Percentiles rank a stretch among this genome's conserved stretches.
phyloP scores from a whole-genome alignment of 495 filamentous ascomycete genomes.

The Daldinia concentrica region DNA sequence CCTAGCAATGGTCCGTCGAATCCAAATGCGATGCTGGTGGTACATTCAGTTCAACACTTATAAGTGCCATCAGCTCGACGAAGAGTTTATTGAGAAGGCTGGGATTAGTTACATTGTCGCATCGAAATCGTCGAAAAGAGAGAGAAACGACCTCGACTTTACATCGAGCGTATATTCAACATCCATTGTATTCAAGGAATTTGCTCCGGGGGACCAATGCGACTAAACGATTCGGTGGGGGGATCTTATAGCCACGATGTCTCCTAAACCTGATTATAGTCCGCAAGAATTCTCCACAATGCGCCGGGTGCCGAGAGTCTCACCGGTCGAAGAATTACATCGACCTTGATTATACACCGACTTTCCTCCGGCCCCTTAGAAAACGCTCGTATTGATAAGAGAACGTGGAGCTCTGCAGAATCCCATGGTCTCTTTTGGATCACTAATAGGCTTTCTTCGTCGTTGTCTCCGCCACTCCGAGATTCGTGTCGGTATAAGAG shows the following conservation, averaged over 20 bases:
- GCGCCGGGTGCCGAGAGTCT: conserved; percentile 49
- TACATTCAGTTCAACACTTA: conserved; percentile 38
- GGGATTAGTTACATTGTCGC: background rate
- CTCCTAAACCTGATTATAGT: conserved; percentile 20
- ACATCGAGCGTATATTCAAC: background rate
- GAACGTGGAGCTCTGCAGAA: conserved; percentile 55
- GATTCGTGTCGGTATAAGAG: background rate
- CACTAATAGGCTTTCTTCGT: background rate
- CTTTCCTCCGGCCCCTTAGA: conserved; percentile 40
- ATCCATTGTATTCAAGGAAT: background rate
- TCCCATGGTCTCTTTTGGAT: conserved; percentile 3
- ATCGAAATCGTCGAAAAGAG: background rate
- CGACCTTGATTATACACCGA: conserved; percentile 58
- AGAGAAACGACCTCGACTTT: background rate
- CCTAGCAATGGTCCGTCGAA: background rate
- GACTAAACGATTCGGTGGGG: background rate
- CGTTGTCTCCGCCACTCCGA: background rate
- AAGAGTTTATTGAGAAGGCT: background rate
- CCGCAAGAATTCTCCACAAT: conserved; percentile 55
- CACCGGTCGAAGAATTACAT: conserved; percentile 60
- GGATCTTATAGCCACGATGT: conserved; percentile 29
- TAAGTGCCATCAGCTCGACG: background rate
- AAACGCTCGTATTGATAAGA: conserved; percentile 10
- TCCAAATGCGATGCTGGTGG: background rate
- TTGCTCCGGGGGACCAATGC: background rate